Evolutionary conservation across 2,329 filamentous ascomycete species (phyloP).

Genomic region (Fusarium papillatum): DNA sequence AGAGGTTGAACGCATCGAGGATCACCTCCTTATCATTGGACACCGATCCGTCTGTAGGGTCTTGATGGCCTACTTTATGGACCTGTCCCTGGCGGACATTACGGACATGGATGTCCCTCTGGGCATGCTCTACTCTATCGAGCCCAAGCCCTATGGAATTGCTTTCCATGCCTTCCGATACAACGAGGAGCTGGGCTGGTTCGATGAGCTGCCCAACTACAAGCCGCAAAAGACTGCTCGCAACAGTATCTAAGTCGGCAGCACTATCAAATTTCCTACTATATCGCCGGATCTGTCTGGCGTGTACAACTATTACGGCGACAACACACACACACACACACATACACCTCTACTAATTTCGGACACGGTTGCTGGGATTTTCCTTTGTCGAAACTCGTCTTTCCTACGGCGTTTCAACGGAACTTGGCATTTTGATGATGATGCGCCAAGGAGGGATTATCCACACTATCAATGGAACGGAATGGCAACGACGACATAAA

Average conservation of each 20-base stretch:
- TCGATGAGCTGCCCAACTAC: conserved; percentile 89
- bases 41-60: conserved; percentile 95
- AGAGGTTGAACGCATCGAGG: conserved; percentile 96
- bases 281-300: conserved; percentile 21
- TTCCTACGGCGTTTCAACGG: conserved; percentile 40
- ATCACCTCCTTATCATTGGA: conserved; percentile 92
- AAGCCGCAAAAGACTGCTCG: conserved; percentile 71
- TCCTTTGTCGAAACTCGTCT: conserved; percentile 4
- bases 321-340: background rate
- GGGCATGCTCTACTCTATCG: conserved; percentile 93
- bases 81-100: conserved; percentile 90
- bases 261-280: background rate
- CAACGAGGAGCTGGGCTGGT: conserved; percentile 82
- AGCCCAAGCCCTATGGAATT: conserved; percentile 97
- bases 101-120: conserved; percentile 95
- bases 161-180: conserved; percentile 97
- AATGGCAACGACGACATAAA: conserved; percentile 40
- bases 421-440: conserved; percentile 32
- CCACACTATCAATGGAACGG: conserved; percentile 45
- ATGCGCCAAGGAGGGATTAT: conserved; percentile 41
- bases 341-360: background rate
- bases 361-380: conserved; percentile 20
- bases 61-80: conserved; percentile 96
- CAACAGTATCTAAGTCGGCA: conserved; percentile 44
- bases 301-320: conserved; percentile 39